These are phyloP conservation scores for Sporothrix pallida DNA, from an alignment of 2,329 filamentous ascomycete species.

Conservation along the genomic window DNA sequence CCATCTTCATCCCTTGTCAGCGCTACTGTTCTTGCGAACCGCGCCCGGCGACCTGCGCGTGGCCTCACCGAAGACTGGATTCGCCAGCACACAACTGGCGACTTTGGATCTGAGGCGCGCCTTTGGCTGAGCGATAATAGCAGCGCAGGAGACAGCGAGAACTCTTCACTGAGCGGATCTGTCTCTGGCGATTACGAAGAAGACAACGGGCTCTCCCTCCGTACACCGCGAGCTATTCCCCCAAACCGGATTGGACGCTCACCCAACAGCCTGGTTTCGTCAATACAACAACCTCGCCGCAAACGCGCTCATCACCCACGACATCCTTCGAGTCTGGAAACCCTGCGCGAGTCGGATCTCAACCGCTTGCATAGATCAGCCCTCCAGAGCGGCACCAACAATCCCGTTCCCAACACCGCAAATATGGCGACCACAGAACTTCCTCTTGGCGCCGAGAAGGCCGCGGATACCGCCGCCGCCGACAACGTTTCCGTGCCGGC, in stretches of 20 bases:
- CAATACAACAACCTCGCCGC: constrained; percentile 11
- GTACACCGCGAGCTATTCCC: constrained; percentile 31
- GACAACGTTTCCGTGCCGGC: neutral
- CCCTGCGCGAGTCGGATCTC: constrained; percentile 52
- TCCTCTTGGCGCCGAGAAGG: neutral
- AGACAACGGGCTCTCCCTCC: constrained; percentile 32
- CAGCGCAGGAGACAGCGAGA: constrained; percentile 73
- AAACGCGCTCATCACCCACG: constrained; percentile 50
- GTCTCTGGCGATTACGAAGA: constrained; percentile 57
- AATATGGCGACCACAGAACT: constrained; percentile 30
- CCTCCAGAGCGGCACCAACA: neutral
- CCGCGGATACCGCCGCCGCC: neutral
- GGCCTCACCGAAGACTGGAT: constrained; percentile 86
- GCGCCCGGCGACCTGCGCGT: constrained; percentile 62
- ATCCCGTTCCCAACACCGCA: neutral
- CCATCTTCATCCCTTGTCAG: constrained; percentile 49
- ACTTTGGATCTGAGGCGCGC: constrained; percentile 70
- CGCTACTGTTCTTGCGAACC: constrained; percentile 67
- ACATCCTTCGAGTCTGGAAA: constrained; percentile 62
- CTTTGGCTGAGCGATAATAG: constrained; percentile 87
- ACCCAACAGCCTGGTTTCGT: constrained; percentile 3
- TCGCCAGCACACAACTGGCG: constrained; percentile 77
- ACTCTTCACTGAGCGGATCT: constrained; percentile 75
- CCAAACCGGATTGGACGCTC: constrained; percentile 15
- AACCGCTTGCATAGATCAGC: constrained; percentile 35